phyloP scores from a whole-genome alignment of 495 filamentous ascomycete species.

The Cercophora scortea region DNA sequence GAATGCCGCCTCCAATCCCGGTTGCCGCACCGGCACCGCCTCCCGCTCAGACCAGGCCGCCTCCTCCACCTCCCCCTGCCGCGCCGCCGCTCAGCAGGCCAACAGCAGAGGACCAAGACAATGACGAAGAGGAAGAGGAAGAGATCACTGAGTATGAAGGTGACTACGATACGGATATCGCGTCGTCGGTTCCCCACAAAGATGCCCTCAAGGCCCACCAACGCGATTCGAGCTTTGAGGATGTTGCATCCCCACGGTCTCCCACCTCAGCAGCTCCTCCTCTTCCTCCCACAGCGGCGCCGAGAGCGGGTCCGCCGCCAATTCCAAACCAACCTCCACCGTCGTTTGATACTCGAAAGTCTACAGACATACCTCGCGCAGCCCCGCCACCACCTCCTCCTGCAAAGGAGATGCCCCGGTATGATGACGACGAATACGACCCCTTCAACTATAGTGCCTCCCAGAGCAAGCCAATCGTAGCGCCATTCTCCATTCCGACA shows the following conservation, averaged over 20 bases:
- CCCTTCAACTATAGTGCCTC: slow-evolving; percentile 58
- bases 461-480: slow-evolving; percentile 15
- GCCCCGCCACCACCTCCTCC: slow-evolving; percentile 58
- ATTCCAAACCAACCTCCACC: slow-evolving; percentile 49
- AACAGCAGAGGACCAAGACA: slow-evolving; percentile 29
- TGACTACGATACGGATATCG: slow-evolving; percentile 97
- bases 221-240: slow-evolving; percentile 64
- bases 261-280: slow-evolving; percentile 37
- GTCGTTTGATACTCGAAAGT: slow-evolving; percentile 37
- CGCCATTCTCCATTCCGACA: slow-evolving; percentile 42
- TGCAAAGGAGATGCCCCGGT: slow-evolving; percentile 36
- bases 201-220: slow-evolving; percentile 83
- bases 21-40: slow-evolving; percentile 42
- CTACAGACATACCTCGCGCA: slow-evolving; percentile 62
- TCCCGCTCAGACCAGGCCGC: slow-evolving; percentile 54
- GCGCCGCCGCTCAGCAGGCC: slow-evolving; percentile 27
- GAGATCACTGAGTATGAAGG: slow-evolving; percentile 94
- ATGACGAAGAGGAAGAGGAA: slow-evolving; percentile 62
- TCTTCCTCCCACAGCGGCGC: slow-evolving; percentile 38
- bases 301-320: slow-evolving; percentile 47
- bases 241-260: slow-evolving; percentile 38
- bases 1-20: slow-evolving; percentile 42
- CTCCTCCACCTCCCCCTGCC: slow-evolving; percentile 70
- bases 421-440: slow-evolving; percentile 65
- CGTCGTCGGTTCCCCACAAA: slow-evolving; percentile 78